Evolutionary conservation across 2,329 filamentous ascomycete species (phyloP), one percentile per base, ranked within the genome.

Genomic region (Cladophialophora immunda): DNA sequence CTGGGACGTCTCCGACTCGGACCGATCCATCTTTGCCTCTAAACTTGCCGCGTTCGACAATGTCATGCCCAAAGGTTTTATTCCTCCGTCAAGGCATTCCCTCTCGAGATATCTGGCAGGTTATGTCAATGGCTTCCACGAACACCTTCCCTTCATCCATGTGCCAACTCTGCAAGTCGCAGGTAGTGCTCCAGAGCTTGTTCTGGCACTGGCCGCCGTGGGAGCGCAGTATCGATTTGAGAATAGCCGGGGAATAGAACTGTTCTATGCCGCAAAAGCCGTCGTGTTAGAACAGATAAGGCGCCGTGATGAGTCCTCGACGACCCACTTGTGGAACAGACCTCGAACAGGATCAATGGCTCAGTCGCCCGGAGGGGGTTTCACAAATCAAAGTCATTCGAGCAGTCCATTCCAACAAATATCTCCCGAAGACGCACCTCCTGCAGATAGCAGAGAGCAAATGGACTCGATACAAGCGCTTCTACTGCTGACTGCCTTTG

Each of bases 261-360:
- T 88, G 2, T 88, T 87, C 72, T 83, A 85, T 73, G 83, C 84
- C 13, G 84, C 85, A 11, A 86, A 84, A 70, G 80, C 84, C 8
- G 83, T 89, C 36, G 78, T 86, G 36, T 78, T 81, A 0, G 81
- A 86, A 70, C 81, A 84, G 19, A 82, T 87, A 45, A 80, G 82
- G 50, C 78, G 81, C 65, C 78, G 82, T 64, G 83, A 86, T 69
- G 80, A 82, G 57, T 81, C 80, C 41, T 76, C 83, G 65, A 76
- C 78, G 17, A 76, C 77, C 50, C 77, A 76, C 53, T 73, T 79
- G 27, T 82, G 80, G 81, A 81, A 79, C 58, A 77, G 79, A 65
- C 75, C 76, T 34, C 77, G 77, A 38, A 76, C 79, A 15, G 70
- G 73, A 38, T 75, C 78, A 8, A 75, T 75, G n/a, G 77, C 77